Evolutionary conservation across 73 alveolate species (phyloP).

Genomic region (Diophrys sp.): DNA sequence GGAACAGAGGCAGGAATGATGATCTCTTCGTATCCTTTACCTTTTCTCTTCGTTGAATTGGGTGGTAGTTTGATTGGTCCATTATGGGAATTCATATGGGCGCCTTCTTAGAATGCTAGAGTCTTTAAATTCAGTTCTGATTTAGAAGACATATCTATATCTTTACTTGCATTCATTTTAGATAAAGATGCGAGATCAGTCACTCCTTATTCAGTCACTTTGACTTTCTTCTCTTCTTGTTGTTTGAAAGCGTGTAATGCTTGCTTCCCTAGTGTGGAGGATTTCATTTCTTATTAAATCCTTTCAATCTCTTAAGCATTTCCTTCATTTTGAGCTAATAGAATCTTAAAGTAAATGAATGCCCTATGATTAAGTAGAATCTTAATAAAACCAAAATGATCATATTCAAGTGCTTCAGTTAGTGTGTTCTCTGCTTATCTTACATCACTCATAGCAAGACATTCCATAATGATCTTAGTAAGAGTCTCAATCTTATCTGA

Average conservation of each 20-base stretch:
- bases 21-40: constrained; percentile 95
- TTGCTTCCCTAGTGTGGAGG: neutral
- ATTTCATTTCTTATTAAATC: neutral
- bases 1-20: constrained; percentile 81
- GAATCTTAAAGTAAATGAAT: constrained; percentile 43
- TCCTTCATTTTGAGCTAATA: constrained; percentile 54
- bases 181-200: neutral
- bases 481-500: constrained; percentile 38
- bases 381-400: constrained; percentile 42
- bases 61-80: constrained; percentile 76
- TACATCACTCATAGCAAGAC: constrained; percentile 24
- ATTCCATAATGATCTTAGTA: constrained; percentile 48
- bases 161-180: no score
- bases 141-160: no score
- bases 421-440: constrained; percentile 65
- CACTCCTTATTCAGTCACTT: neutral
- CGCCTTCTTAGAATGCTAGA: constrained; percentile 69
- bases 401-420: constrained; percentile 40
- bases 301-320: constrained; percentile 26
- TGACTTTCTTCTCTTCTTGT: neutral
- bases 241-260: neutral
- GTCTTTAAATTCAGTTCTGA: constrained; percentile 76
- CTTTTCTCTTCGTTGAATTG: constrained; percentile 71
- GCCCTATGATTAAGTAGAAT: constrained; percentile 43
- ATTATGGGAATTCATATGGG: constrained; percentile 78